Percentiles rank a stretch among this genome's conserved stretches.
Conservation (phyloP, 139 green algal genomes). For the Coelastrella sp. region DNA sequence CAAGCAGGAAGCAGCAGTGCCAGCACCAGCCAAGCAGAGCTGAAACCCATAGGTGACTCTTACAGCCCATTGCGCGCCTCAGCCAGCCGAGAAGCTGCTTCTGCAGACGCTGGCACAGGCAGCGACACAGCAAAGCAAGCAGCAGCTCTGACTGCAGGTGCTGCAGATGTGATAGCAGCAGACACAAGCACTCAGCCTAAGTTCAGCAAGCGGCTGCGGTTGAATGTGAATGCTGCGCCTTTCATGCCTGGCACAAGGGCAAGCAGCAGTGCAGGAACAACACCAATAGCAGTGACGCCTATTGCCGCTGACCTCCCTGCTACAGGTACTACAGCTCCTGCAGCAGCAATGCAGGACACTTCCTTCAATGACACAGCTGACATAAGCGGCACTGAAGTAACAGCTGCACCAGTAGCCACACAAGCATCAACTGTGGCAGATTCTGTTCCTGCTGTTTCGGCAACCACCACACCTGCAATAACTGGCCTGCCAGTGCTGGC, state of each 20-base stretch:
- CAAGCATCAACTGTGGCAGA: not conserved
- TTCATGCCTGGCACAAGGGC: not conserved
- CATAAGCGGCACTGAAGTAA: not conserved
- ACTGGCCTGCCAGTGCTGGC: not conserved
- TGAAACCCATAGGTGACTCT: too few species aligned
- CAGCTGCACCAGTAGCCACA: not conserved
- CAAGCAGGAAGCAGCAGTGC: not conserved
- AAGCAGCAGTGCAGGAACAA: not conserved
- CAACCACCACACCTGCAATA: not conserved
- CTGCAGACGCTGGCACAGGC: not conserved
- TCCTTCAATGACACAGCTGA: not conserved
- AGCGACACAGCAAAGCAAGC: not conserved
- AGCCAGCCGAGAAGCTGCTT: not conserved
- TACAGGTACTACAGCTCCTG: not conserved
- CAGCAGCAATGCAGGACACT: not conserved
- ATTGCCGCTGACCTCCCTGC: not conserved
- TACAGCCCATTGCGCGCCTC: too few species aligned
- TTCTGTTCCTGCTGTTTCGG: not conserved
- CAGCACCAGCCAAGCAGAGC: not conserved
- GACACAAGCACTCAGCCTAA: not conserved
- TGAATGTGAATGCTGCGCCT: slow-evolving; percentile 26
- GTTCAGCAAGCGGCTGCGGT: not conserved
- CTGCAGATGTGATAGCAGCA: not conserved
- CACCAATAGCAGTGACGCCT: not conserved
- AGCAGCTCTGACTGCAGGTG: not conserved